A percentile compares a stretch with the other conserved stretches of the same genome.
Conservation (phyloP, 2,329 filamentous ascomycete genomes). For the Chrysoporthe deuterocubensis region DNA sequence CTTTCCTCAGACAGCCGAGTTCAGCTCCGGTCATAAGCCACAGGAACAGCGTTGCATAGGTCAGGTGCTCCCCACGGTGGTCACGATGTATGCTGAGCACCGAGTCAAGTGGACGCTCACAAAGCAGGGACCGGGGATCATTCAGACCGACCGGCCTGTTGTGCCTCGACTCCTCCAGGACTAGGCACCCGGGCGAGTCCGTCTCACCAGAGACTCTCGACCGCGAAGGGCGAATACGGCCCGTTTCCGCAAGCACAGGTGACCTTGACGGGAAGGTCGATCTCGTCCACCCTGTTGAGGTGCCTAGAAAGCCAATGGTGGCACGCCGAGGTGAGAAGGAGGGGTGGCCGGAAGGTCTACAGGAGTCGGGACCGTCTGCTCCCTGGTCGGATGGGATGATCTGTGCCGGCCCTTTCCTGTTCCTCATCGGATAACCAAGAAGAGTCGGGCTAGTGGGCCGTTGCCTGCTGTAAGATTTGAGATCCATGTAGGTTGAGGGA, state of each 20-base stretch:
- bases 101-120: conserved; percentile 26
- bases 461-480: conserved; percentile 19
- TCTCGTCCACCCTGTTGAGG: conserved; percentile 18
- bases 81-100: conserved; percentile 25
- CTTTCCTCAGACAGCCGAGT: conserved; percentile 13
- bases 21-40: conserved; percentile 22
- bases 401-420: conserved; percentile 15
- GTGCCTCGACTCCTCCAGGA: neutral
- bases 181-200: conserved; percentile 25
- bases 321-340: conserved; percentile 19
- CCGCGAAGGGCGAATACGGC: conserved; percentile 15
- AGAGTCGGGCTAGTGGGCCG: conserved; percentile 3
- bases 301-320: conserved; percentile 18
- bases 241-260: conserved; percentile 21
- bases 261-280: conserved; percentile 22
- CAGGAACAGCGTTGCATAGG: conserved; percentile 23
- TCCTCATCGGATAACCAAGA: conserved; percentile 7
- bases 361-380: neutral
- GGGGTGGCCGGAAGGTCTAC: conserved; percentile 10
- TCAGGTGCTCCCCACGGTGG: conserved; percentile 28
- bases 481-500: conserved; percentile 20
- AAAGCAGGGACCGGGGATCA: conserved; percentile 18
- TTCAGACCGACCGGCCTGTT: conserved; percentile 22
- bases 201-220: conserved; percentile 13
- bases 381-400: conserved; percentile 13